Conservation (phyloP, 2,329 filamentous ascomycete genomes). For the Drechmeria coniospora region DNA sequence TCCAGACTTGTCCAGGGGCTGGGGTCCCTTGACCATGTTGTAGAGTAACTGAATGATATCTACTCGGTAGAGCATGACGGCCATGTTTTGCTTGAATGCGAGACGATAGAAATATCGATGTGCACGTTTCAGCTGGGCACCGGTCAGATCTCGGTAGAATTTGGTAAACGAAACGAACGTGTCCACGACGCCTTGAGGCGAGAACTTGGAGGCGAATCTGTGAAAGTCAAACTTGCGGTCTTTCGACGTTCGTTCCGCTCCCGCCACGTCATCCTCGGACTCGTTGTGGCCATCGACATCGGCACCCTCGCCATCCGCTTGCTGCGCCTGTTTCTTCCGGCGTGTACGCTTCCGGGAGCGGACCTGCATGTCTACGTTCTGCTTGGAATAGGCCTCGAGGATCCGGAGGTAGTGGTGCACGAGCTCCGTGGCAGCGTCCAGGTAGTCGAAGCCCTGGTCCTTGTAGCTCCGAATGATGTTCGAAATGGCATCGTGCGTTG, state of each 20-base stretch:
- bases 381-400: slow-evolving; percentile 83
- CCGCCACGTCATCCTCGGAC: slow-evolving; percentile 53
- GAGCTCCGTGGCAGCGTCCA: slow-evolving; percentile 83
- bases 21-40: slow-evolving; percentile 80
- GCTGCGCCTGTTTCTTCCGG: slow-evolving; percentile 54
- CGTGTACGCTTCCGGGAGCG: slow-evolving; percentile 62
- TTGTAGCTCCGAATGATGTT: slow-evolving; percentile 76
- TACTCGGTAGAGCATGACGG: slow-evolving; percentile 74
- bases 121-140: slow-evolving; percentile 71
- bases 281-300: slow-evolving; percentile 47
- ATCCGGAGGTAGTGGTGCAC: slow-evolving; percentile 85
- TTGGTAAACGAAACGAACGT: slow-evolving; percentile 70
- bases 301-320: slow-evolving; percentile 16
- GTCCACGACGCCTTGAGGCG: slow-evolving; percentile 71
- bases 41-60: slow-evolving; percentile 84
- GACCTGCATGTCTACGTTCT: slow-evolving; percentile 87
- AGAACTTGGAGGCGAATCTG: slow-evolving; percentile 66
- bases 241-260: slow-evolving; percentile 53
- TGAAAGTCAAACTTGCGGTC: slow-evolving; percentile 93
- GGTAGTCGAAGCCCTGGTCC: slow-evolving; percentile 82
- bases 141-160: slow-evolving; percentile 67
- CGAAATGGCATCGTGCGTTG: slow-evolving; percentile 77
- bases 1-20: slow-evolving; percentile 52
- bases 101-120: slow-evolving; percentile 91
- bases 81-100: slow-evolving; percentile 88